Evolutionary conservation across 345 rosid genomes (phyloP), one percentile per base, ranked within the genome.

Genomic region (Brassica napus): DNA sequence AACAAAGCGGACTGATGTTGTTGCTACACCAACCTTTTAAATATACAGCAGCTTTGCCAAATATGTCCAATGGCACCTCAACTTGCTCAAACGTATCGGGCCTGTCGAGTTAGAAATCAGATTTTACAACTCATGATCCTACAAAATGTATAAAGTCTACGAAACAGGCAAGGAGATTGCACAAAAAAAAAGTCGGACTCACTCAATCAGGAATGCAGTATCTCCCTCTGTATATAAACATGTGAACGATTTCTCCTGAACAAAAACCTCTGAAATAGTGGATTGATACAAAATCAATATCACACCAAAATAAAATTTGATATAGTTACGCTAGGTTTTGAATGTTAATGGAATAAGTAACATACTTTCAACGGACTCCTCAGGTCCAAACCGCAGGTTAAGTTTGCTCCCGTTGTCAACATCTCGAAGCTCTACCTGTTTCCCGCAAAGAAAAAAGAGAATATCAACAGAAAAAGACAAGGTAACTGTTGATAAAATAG

Each of bases 371-470:
- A 94, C 84, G 58, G 97, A 80, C 83, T 94, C 98, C 79, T 92
- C 94, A 16, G 96, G 71, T 77, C 92, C 93, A 82, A 91, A 94
- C 65, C 98, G 91, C 28, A 89, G 78, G 87, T 85, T 94, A 73
- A 88, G 84, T 83, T 91, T 94, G 82, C 81, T 91, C 82, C 98
- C 97, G 67, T 72, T 87, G 84, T 92, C 97, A 78, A 94, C 87
- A 85, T 91, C 97, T 39, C 98, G 97, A 83, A 91, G 92, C 91
- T 94, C 97, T 72, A 94, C 65, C 98, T 94, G 70, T 61, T 37
- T 70, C 63, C 15, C 61, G 1, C 44, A 54, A 16, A 63, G 34
- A 79, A 15, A 79, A 24, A 79, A 28, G 35, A 62, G 47, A 58
- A 60, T 44, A 68, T 61, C 67, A 54, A 55, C 71, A 71, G 11